Evolutionary conservation across 768 basidiomycete genomes (phyloP), one percentile per base, ranked within the genome.

Genomic region (Calocera cornea): DNA sequence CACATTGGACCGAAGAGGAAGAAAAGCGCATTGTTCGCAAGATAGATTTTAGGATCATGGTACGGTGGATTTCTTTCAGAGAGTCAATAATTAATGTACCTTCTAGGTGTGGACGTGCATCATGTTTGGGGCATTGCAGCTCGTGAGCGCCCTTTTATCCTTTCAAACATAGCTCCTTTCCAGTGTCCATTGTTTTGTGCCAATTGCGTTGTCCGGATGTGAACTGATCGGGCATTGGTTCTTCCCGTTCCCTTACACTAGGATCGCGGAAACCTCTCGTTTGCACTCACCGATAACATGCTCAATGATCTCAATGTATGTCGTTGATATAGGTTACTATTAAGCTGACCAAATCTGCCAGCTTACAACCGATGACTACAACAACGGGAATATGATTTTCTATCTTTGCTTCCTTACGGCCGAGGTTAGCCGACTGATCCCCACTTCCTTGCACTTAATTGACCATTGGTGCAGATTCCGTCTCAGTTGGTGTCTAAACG

Each of bases 1-100:
- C 86, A 22, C 81, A 87, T 8, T 89, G 87, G 87, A 87, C 87
- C 10, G 87, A 83, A 82, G 73, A 84, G 41, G 86, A 89, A 74
- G 87, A 89, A 75, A 78, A 78, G 74, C 82, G 83, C 66, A 65
- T 86, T n/a, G 76, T 86, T 36, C 81, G 86, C 64, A 86, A 83
- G 72, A 80, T 86, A 8, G 87, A 88, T 75, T 72, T 77, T 66
- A 79, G 82, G 34, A 83, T 89, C 70, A 83, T 84, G 78, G 71
- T 84, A 2, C 85, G 83, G n/a, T n/a, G n/a, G n/a, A 29, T 16
- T 34, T 27, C 64, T 40, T 29, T n/a, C 47, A 19, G n/a, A 34
- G 14, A n/a, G 2, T 36, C 11, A 22, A 44, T 41, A 7, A 12
- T 33, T 14, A n/a, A 19, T 36, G 14, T 41, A 31, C 34, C 47